Evolutionary conservation across 805 yeast genomes (phyloP), one percentile per base, ranked within the genome.

Genomic region (Saccharomycopsis olivae): DNA sequence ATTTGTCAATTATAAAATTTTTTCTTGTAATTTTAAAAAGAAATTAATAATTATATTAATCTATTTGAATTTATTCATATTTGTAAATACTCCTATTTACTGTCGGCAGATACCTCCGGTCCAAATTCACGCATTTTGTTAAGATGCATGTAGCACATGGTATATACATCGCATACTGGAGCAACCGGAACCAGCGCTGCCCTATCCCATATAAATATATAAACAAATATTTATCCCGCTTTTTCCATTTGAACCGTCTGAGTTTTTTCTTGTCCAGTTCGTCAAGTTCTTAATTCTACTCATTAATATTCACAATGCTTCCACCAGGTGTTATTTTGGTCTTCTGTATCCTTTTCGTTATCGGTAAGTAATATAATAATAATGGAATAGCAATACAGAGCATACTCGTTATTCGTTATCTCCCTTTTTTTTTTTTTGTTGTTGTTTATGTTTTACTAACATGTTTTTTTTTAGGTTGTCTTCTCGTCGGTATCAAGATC

Each of bases 271-370:
- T 18, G 13, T 15, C 33, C 18, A 20, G 34, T 18, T 29, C 16
- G 5, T 9, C 13, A 5, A 18, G 23, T 27, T 23, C n/a, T 29
- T 36, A n/a, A n/a, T 25, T 21, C 5, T 4, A 13, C 11, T 15
- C 38, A 24, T 35, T 16, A 35, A 35, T 37, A 37, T 40, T 49
- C 45, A 54, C 55, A 57, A 76, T 75, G 80, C 67, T 77, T 57
- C 83, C 85, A 61, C 68, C 77, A 49, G 85, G 85, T 64, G 84
- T 78, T 65, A 77, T 77, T 60, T 67, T 77, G 59, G 85, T 78
- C 51, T 75, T 77, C 64, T 50, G 58, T 47, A 53, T 59, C 46
- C 30, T 60, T 40, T 57, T 57, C 43, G 59, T 58, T 35, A 54
- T 60, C 39, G 45, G 46, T 39, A 40, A 27, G 64, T 59, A 44